Evolutionary conservation across 2,329 filamentous ascomycete species (phyloP).

Genomic region (Xylaria sp.): DNA sequence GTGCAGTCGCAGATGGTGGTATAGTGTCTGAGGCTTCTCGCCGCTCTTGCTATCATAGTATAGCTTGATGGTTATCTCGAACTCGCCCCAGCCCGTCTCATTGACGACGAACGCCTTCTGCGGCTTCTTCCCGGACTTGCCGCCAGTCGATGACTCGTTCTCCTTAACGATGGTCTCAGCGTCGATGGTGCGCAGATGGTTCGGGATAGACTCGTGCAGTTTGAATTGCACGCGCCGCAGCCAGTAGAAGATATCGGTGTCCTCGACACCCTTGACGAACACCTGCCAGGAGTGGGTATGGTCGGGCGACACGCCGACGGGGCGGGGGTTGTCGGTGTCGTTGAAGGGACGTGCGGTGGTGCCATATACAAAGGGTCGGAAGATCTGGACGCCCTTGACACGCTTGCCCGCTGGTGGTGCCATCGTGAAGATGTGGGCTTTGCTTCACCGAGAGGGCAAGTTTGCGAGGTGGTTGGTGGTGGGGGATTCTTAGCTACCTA

Average conservation of each 20-base stretch:
- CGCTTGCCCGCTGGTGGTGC: slow-evolving; percentile 71
- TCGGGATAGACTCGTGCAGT: slow-evolving; percentile 95
- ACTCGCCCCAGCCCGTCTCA: slow-evolving; percentile 98
- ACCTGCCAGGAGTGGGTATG: slow-evolving; percentile 98
- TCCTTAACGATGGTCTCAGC: slow-evolving; percentile 48
- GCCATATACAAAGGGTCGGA: slow-evolving; percentile 76
- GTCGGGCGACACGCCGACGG: slow-evolving; percentile 80
- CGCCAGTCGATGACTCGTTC: slow-evolving; percentile 42
- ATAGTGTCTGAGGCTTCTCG: slow-evolving; percentile 96
- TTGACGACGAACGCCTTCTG: slow-evolving; percentile 74
- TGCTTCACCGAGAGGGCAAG: background rate
- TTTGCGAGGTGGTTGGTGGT: background rate
- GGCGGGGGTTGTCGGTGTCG: slow-evolving; percentile 80
- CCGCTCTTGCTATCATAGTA: slow-evolving; percentile 89
- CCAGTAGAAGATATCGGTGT: slow-evolving; percentile 94
- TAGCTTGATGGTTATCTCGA: slow-evolving; percentile 93
- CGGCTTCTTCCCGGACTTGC: slow-evolving; percentile 58
- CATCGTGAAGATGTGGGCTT: slow-evolving; percentile 56
- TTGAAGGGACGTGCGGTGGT: slow-evolving; percentile 83
- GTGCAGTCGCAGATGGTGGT: slow-evolving; percentile 90
- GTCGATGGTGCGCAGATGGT: slow-evolving; percentile 78
- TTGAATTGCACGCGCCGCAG: slow-evolving; percentile 98
- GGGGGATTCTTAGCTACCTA: no score
- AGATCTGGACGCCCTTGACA: slow-evolving; percentile 72
- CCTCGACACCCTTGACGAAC: slow-evolving; percentile 89